Base-by-base conservation (phyloP, 2,329 filamentous ascomycete genomes). In the Kalmusia sp. region DNA sequence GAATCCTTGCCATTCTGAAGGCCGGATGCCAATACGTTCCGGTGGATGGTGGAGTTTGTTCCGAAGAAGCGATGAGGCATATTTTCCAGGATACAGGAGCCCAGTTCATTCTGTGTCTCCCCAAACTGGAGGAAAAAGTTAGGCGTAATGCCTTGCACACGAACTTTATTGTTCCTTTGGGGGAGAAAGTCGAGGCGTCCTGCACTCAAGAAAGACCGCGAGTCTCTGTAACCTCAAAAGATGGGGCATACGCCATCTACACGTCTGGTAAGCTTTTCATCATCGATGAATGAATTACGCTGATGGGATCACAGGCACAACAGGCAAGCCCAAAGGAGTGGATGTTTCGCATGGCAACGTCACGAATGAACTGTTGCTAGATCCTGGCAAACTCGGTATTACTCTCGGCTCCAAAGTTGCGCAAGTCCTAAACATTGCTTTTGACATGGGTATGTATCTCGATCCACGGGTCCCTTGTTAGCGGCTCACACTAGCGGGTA, bases 11-110 rank as follows among this genome's bases (percentile, higher is more conserved):
- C 2, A 75, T 85, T 15, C 70, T 87, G 28, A 83, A 82, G 51
- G 80, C 80, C 41, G 83, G 84, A 17, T 84, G 80, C 12, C 83
- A 87, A 58, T 87, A 87, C 62, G 77, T 86, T 4, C 84, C 84
- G 3, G 75, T 87, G 2, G 84, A 87, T 55, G 83, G 83, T 30
- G 80, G 80, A 7, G 65, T 72, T 14, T 57, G 61, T 7, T 70
- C 70, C 2, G 63, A 72, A 6, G 59, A 67, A 41, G 64, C 65
- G 8, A 38, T 86, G 22, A 69, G 71, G 21, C 78, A 81, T 51
- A 82, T 84, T 22, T 72, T 85, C 40, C 65, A 72, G 22, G 76
- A 85, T 58, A 78, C 80, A 2, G 68, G 70, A 11, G 74, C 78
- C 6, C 63, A 68, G 4, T 72, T 81, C 24, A 73, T 82, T 14